Conservation (phyloP, 2,329 filamentous ascomycete species). For the Neofusicoccum cordaticola region DNA sequence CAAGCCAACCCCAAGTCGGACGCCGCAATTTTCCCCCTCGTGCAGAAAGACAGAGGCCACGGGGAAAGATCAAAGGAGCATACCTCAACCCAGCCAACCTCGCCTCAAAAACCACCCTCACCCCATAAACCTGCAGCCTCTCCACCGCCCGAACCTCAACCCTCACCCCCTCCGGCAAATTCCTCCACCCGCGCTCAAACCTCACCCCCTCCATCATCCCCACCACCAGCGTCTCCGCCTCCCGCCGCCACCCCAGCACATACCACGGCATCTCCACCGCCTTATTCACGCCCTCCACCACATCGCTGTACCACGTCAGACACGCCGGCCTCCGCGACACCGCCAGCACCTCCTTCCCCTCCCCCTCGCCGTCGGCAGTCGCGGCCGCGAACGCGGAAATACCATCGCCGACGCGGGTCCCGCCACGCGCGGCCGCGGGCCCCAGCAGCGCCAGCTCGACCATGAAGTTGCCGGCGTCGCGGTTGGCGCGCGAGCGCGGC, state of each 20-base stretch:
- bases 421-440: slow-evolving; percentile 2
- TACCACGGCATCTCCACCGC: slow-evolving; percentile 67
- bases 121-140: slow-evolving; percentile 73
- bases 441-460: slow-evolving; percentile 69
- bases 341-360: background rate
- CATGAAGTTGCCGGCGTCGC: slow-evolving; percentile 90
- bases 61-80: slow-evolving; percentile 11
- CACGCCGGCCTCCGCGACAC: slow-evolving; percentile 61
- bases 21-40: no score
- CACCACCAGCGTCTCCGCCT: slow-evolving; percentile 63
- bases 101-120: slow-evolving; percentile 67
- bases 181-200: slow-evolving; percentile 57
- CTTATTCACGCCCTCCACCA: slow-evolving; percentile 62
- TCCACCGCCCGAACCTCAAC: slow-evolving; percentile 69
- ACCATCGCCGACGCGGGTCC: background rate
- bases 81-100: slow-evolving; percentile 69
- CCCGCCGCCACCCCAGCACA: slow-evolving; percentile 62
- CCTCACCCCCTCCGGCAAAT: slow-evolving; percentile 55
- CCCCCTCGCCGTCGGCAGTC: background rate
- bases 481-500: slow-evolving; percentile 74
- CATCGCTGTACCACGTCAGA: slow-evolving; percentile 72
- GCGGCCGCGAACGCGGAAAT: background rate
- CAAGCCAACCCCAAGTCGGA: background rate
- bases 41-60: background rate
- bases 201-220: slow-evolving; percentile 70